Evolutionary conservation across 371 early-diverging fungal genomes (phyloP), one percentile per base, ranked within the genome.

Genomic region (Mucor ambiguus): DNA sequence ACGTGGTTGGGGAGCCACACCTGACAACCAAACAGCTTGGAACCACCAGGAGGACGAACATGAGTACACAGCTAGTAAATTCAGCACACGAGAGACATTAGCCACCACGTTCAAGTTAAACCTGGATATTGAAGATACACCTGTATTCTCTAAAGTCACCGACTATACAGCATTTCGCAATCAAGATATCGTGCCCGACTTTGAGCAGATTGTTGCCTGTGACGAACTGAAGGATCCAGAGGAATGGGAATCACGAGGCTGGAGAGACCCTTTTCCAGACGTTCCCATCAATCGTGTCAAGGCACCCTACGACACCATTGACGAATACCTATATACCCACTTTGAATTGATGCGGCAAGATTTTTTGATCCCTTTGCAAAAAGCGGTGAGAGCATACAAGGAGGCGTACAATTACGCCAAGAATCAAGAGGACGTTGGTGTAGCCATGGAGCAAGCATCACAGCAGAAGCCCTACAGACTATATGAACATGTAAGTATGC

Each of bases 281-380:
- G 75, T 90, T 2, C 89, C 90, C 0, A 68, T 86, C 20, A 89
- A 89, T 64, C 75, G 73, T 46, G 67, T 73, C 16, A 74, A 81
- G 62, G 64, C 70, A 12, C 68, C 85, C 1, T 85, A 86, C 44
- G 85, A 86, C 7, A 80, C 77, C 16, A 71, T 75, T 0, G 85
- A 88, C 1, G 75, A 88, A 52, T 87, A 89, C 60, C 60, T 90
- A 1, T 82, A 86, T 63, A 87, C 90, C 0, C 90, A 90, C 48
- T 90, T 85, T 62, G 81, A 79, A 38, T 69, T 92, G 49, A 76
- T 92, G 71, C 79, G 90, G 0, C 88, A 87, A 20, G 92, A 90
- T 61, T 78, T 82, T 26, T 64, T 85, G 26, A 78, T 87, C 1
- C 87, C 89, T 12, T 68, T 89, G 18, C 77, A 85, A 48, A 75